Base-by-base conservation (phyloP, 169 alveolate genomes). In the Cryptosporidium sp. region DNA sequence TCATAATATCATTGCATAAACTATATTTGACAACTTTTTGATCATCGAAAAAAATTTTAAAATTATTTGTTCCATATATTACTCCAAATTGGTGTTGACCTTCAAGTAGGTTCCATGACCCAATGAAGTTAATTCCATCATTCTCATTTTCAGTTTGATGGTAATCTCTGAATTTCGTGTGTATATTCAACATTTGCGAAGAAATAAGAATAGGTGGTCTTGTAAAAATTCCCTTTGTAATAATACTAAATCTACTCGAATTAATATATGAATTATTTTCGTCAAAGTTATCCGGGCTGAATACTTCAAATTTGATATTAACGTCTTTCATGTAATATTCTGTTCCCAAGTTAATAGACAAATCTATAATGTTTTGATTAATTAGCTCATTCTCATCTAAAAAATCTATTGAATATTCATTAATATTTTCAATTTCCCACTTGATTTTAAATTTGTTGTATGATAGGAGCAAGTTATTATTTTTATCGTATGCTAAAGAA, bases 31-130 rank as follows among this genome's bases (percentile, higher is more conserved):
- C 55, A 12, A 18, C 31, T 4, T 16, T 23, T 33, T 58, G 31
- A 29, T 73, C 86, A 10, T 73, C 41, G 5, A 62, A n/a, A 41
- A 37, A 80, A 12, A 80, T 23, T 14, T 62, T 80, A 31, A 48
- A 80, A 45, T 80, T 80, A 48, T 48, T 65, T 43, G 89, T 62
- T 45, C 89, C 89, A 62, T 61, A 26, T 41, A 80, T 80, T 18
- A 80, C 12, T 23, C 89, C 89, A 16, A 80, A 67, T 33, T 80
- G 80, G 26, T 80, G 89, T 23, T 37, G 18, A 21, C 89, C 89
- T 26, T 65, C 68, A 14, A 80, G 21, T 12, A 80, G 31, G 16
- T 65, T 41, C 89, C 89, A 80, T 9, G 65, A 33, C 2, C 80
- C 80, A 10, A 45, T 31, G 35, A 26, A 65, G 62, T 65, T 35